Percentiles rank a stretch among this genome's conserved stretches.
Conservation (phyloP, 208 protist genomes). For the Trypanosoma caninum region DNA sequence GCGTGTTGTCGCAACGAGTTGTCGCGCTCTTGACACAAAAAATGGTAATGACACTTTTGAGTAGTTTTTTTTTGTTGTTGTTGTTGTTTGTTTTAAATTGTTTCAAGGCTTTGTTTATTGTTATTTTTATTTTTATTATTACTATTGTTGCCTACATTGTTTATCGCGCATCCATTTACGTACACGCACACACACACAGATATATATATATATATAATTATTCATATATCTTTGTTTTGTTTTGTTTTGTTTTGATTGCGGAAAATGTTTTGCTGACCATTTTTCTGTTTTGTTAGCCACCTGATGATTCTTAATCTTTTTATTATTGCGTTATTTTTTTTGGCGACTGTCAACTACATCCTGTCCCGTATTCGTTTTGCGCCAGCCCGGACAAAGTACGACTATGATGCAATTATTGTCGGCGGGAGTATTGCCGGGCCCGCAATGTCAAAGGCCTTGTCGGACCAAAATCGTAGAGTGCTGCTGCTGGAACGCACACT, state of each 20-base stretch:
- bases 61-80: conserved; percentile 1
- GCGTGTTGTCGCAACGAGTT: background rate
- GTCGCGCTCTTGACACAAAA: background rate
- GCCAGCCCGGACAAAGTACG: conserved; percentile 54
- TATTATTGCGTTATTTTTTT: conserved; percentile 31
- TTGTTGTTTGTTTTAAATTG: no score
- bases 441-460: conserved; percentile 87
- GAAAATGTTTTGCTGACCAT: background rate
- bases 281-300: background rate
- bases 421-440: conserved; percentile 90
- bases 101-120: background rate
- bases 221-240: background rate
- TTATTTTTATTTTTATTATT: background rate
- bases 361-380: conserved; percentile 40
- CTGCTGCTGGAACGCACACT: conserved; percentile 88
- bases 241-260: background rate
- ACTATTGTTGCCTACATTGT: background rate
- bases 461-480: conserved; percentile 80
- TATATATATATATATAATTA: conserved; percentile 24
- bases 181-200: no score
- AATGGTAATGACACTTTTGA: background rate
- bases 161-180: no score
- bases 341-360: conserved; percentile 55
- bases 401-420: conserved; percentile 91
- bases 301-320: conserved; percentile 36